A percentile compares a stretch with the other conserved stretches of the same genome.
Conservation (phyloP, 1,284 basidiomycete species). For the Spongiforma sp. region DNA sequence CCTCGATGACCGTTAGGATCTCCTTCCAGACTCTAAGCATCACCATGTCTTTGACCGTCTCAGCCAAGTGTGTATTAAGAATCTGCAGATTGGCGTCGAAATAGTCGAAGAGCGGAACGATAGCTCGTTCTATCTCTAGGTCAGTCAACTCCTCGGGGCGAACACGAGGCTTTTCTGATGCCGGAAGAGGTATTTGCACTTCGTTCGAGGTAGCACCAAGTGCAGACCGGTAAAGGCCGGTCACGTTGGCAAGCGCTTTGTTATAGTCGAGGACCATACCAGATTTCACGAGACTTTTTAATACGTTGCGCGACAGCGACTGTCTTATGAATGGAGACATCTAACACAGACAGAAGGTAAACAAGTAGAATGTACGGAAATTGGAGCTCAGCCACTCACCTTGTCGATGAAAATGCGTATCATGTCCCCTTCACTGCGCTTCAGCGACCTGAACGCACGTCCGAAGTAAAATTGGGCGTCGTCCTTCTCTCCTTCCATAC, state of each 20-base stretch:
- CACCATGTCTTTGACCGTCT: conserved; percentile 89
- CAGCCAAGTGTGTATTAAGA: conserved; percentile 87
- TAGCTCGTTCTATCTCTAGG: conserved; percentile 94
- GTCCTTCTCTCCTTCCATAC: conserved; percentile 99
- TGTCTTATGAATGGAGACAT: conserved; percentile 96
- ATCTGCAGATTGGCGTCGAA: conserved; percentile 95
- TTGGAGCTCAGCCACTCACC: conserved; percentile 48
- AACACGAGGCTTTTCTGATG: conserved; percentile 69
- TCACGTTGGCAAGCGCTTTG: conserved; percentile 80
- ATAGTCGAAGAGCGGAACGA: conserved; percentile 94
- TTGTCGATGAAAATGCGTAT: conserved; percentile 97
- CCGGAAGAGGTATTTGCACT: conserved; percentile 79
- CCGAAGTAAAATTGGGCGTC: conserved; percentile 99
- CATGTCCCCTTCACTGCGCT: conserved; percentile 97
- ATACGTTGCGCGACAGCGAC: conserved; percentile 79
- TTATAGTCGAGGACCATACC: conserved; percentile 80
- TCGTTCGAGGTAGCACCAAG: conserved; percentile 68
- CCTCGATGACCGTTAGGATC: conserved; percentile 88
- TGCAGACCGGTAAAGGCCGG: conserved; percentile 80
- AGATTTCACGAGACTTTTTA: conserved; percentile 80
- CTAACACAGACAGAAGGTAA: conserved; percentile 45
- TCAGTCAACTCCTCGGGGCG: conserved; percentile 84
- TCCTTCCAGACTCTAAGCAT: conserved; percentile 98
- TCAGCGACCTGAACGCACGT: conserved; percentile 92
- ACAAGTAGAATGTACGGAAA: not conserved